Base-by-base conservation (phyloP, 371 early-diverging fungal genomes). In the Vairimorpha necatrix region DNA sequence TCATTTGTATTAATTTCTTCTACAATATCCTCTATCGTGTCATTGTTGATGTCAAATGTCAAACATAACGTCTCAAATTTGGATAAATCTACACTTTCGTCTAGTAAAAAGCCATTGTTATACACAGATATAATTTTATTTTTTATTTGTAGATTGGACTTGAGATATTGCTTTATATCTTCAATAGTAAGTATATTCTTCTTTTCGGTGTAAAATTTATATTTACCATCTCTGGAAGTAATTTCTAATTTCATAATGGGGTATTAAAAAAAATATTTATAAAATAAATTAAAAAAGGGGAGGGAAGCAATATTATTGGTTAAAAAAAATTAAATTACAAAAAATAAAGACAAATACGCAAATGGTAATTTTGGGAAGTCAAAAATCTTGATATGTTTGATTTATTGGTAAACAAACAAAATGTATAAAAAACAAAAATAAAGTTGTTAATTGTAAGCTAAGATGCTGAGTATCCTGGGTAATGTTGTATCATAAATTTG, bases 121-220 rank as follows among this genome's bases (percentile, higher is more conserved):
- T 26, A 62, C 6, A 62, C 36, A 2, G 22, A 2, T 9, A 62
- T 62, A 62, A 20, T 62, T 2, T 62, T 6, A 9, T 62, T 62
- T 1, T 62, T 13, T 36, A 36, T 6, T 11, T 32, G 9, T n/a
- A n/a, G 4, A 62, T n/a, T 36, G 16, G 6, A 36, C 16, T n/a
- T 32, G 20, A 62, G 62, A 62, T 62, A 62, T 36, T 62, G 38
- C 24, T 62, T 62, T 18, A 62, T 26, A 62, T 62, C 62, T 11
- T 62, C 7, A 26, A 62, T 20, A 36, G 33, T 32, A 14, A 26
- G 2, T 36, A 32, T 14, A n/a, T 62, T 38, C 33, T 32, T 62
- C 7, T 1, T 16, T 38, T 62, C 62, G 9, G 33, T 62, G 22
- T 62, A 32, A 36, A 62, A 36, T n/a, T 62, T 62, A 36, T 36